These are phyloP conservation scores for Alternaria rosae DNA, from an alignment of 2,329 filamentous ascomycete species.

Conservation along the genomic window DNA sequence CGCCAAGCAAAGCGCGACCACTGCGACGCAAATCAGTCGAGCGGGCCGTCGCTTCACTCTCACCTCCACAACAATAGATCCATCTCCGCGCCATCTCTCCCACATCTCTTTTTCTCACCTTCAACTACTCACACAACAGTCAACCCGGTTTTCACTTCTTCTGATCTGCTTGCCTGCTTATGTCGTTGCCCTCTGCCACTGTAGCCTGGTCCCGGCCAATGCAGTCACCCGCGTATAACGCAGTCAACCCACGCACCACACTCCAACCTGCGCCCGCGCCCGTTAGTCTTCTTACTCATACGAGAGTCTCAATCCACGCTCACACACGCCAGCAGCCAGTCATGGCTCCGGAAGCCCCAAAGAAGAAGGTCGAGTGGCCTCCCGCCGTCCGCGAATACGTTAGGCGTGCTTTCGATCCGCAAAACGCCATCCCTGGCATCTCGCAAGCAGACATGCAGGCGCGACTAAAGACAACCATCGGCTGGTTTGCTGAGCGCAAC, in stretches of 20 bases:
- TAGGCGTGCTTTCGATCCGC: constrained; percentile 81
- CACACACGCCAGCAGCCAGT: constrained; percentile 26
- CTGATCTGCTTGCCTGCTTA: constrained; percentile 18
- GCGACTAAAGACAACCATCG: constrained; percentile 87
- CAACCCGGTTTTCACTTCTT: constrained; percentile 3
- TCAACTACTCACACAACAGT: constrained; percentile 26
- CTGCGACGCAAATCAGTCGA: constrained; percentile 18
- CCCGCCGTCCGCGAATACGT: constrained; percentile 86
- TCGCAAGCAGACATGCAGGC: constrained; percentile 74
- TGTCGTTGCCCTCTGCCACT: constrained; percentile 41
- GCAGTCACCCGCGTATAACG: constrained; percentile 53
- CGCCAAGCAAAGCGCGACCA: constrained; percentile 17
- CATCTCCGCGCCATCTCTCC: not conserved
- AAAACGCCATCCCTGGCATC: constrained; percentile 62
- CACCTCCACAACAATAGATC: constrained; percentile 14
- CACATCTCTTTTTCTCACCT: constrained; percentile 1
- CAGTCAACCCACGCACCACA: constrained; percentile 55
- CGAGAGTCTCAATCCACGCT: constrained; percentile 11
- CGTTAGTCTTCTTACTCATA: constrained; percentile 24
- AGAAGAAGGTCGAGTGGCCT: constrained; percentile 77
- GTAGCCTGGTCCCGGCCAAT: constrained; percentile 37
- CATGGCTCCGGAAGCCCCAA: constrained; percentile 18
- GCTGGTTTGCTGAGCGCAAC: constrained; percentile 76
- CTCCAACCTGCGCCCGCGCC: constrained; percentile 30
- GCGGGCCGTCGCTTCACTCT: constrained; percentile 28